Base-by-base conservation (phyloP, 495 filamentous ascomycete genomes). In the Penicillium manginii region DNA sequence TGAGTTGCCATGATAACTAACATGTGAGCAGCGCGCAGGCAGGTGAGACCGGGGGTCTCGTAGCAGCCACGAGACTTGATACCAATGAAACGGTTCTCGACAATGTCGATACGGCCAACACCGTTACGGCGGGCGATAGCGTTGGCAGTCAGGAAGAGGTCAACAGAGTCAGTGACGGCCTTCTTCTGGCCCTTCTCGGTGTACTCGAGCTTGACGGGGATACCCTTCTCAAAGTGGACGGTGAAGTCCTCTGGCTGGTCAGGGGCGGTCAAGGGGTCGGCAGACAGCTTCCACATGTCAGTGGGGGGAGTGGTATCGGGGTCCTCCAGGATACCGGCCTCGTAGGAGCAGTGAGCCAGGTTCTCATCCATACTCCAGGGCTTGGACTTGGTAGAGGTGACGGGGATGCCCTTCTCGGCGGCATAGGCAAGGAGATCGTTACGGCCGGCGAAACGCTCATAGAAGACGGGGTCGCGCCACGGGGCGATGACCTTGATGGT, bases 41-140 rank as follows among this genome's bases (percentile, higher is more conserved):
- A 84, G 51, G 90, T 93, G 45, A 91, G 75, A 62, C 82, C 81
- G 46, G 86, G 85, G 50, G 91, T 87, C 71, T 96, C 93, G 80
- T 97, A 96, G 84, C 92, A 96, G 64, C 92, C 92, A 66, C 92
- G 86, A 70, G 83, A 87, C 84, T 96, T 96, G 69, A 94, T 78
- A 64, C 86, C 90, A 66, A 93, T 91, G 78, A 91, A 93, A 46
- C 90, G 84, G 77, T 89, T 91, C 83, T 97, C 92, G 50, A 93
- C 93, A 65, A 97, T 97, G 69, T 97, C 92, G 62, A 96, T 88
- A 67, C 93, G 80, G 62, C 93, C 93, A 58, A 96, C 81, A 68
- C 93, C 93, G 73, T 93, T 72, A 50, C 77, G 82, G 60, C 84
- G 82, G 54, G 84, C 93, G 67, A 96, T 92, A 52, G 83, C 75